phyloP scores from a whole-genome alignment of 768 basidiomycete genomes.

The Boletus vermiculosoides region DNA sequence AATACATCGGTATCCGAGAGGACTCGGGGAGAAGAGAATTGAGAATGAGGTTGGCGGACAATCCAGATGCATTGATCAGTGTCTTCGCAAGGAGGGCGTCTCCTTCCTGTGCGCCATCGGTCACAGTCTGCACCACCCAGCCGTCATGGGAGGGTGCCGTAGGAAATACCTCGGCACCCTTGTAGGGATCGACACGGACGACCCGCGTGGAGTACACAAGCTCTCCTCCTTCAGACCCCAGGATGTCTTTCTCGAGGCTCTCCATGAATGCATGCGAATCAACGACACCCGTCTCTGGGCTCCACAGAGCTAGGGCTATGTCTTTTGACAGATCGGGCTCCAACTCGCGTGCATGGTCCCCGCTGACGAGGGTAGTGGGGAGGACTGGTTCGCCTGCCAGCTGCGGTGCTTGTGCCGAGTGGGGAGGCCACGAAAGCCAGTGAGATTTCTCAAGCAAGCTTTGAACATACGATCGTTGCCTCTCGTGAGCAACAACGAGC shows the following conservation, averaged over 20 bases:
- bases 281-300: conserved; percentile 86
- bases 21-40: conserved; percentile 64
- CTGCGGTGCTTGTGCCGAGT: conserved; percentile 30
- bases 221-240: conserved; percentile 63
- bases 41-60: conserved; percentile 67
- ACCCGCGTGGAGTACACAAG: conserved; percentile 78
- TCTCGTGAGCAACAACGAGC: conserved; percentile 76
- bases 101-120: conserved; percentile 45
- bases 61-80: conserved; percentile 80
- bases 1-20: conserved; percentile 69
- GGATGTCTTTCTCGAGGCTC: conserved; percentile 78
- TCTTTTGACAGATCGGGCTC: conserved; percentile 80
- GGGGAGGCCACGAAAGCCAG: conserved; percentile 49
- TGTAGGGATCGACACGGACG: conserved; percentile 77
- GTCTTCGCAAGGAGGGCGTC: conserved; percentile 73
- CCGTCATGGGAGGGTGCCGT: conserved; percentile 49
- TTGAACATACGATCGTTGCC: conserved; percentile 71
- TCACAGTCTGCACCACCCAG: conserved; percentile 86
- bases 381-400: conserved; percentile 38
- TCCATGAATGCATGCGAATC: conserved; percentile 85
- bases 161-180: conserved; percentile 21
- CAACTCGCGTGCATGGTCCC: conserved; percentile 63
- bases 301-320: conserved; percentile 74
- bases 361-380: conserved; percentile 66
- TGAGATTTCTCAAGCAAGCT: conserved; percentile 62